Base-by-base conservation (phyloP, 139 green algal genomes). In the Yamagishiella unicocca region DNA sequence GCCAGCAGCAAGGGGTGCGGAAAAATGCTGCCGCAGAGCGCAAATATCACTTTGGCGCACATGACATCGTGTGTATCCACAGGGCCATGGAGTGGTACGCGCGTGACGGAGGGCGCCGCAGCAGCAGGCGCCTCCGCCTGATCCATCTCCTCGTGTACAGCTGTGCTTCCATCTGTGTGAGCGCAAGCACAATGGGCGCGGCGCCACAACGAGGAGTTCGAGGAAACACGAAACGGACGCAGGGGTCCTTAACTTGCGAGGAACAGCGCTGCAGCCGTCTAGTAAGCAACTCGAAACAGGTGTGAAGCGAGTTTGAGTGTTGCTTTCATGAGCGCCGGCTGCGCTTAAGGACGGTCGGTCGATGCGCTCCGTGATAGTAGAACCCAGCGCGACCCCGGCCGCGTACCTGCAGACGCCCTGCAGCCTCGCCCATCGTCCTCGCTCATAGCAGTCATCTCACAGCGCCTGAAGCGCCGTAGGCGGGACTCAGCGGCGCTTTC, bases 11-110 rank as follows among this genome's bases (percentile, higher is more conserved):
- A 35, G 1, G 82, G 82, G 31, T 80, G 66, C 0, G 82, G 82
- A 42, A 87, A 87, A 19, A 80, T 50, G 50, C 67, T 87, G 45
- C 67, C 82, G 33, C 82, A 87, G 1, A 80, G 50, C 35, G 82
- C 82, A 14, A 87, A 87, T 21, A 87, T 33, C 2, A 81, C 35
- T 37, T 87, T 79, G 17, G 82, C 82, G 67, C 67, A 80, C 50
- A 80, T 58, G 1, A 87, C 37, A 61, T 87, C 81, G 81, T 79
- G 35, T 0, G 64, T 73, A 37, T 87, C 67, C 21, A 87, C 81
- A 6, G 81, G 81, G 0, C 81, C 81, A 35, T 80, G 50, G 0
- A 87, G 67, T 35, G 82, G 82, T 2, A 80, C 67, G 2, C 80
- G 62, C 33, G 64, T 53, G 21, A 54, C 64, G 8, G 80, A n/a